Conservation (phyloP, 164 flowering plant species). For the Magnolia changhungtana region DNA sequence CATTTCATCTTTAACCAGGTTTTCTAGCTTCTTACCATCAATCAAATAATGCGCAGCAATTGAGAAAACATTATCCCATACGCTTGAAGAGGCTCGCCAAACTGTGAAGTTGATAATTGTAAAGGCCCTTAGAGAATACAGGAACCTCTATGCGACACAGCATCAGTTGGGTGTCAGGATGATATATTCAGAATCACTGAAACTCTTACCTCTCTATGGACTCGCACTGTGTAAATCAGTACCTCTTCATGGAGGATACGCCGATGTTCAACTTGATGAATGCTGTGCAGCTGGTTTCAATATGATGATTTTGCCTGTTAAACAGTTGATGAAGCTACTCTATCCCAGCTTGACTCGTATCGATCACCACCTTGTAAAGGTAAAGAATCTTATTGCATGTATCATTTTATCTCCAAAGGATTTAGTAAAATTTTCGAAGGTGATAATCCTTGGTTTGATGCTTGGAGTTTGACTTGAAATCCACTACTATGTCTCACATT, state of each 20-base stretch:
- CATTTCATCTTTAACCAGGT: background rate
- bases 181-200: slow-evolving; percentile 87
- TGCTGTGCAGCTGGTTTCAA: slow-evolving; percentile 89
- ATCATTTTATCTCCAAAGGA: background rate
- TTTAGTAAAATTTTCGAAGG: background rate
- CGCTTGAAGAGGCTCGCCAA: slow-evolving; percentile 86
- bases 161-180: slow-evolving; percentile 81
- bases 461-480: background rate
- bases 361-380: slow-evolving; percentile 78
- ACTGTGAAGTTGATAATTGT: slow-evolving; percentile 61
- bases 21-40: background rate
- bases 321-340: slow-evolving; percentile 65
- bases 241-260: slow-evolving; percentile 78
- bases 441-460: background rate
- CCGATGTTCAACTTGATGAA: slow-evolving; percentile 87
- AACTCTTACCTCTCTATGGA: slow-evolving; percentile 65
- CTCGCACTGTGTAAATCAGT: slow-evolving; percentile 74
- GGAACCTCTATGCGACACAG: slow-evolving; percentile 87
- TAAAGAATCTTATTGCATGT: slow-evolving; percentile 15
- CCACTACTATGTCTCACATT: background rate
- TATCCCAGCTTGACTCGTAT: slow-evolving; percentile 77
- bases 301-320: slow-evolving; percentile 84
- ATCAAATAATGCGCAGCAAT: slow-evolving; percentile 53
- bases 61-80: slow-evolving; percentile 77
- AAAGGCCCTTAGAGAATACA: slow-evolving; percentile 81